Conservation (phyloP, 2,329 filamentous ascomycete species). For the Colletotrichum limetticola region DNA sequence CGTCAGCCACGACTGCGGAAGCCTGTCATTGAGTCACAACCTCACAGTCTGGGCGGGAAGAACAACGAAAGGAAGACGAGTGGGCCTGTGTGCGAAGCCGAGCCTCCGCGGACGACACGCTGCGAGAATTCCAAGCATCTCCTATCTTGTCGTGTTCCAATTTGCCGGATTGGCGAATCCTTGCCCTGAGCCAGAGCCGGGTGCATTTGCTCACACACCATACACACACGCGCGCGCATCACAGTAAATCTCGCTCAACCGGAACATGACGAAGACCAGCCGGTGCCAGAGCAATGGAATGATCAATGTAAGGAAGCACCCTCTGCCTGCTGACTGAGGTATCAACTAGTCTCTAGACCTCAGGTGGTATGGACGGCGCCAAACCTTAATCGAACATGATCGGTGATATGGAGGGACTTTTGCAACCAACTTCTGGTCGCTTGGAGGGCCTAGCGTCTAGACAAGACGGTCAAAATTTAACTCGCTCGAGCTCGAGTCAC, state of each 20-base stretch:
- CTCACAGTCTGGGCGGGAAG: constrained; percentile 8
- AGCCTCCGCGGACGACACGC: background rate
- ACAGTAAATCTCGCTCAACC: background rate
- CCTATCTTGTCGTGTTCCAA: constrained; percentile 19
- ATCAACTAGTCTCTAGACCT: constrained; percentile 11
- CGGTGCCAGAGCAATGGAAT: constrained; percentile 17
- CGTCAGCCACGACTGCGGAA: constrained; percentile 16
- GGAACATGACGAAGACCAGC: background rate
- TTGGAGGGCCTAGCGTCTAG: background rate
- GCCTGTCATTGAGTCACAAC: constrained; percentile 25
- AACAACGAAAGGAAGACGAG: constrained; percentile 17
- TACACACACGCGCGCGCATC: background rate
- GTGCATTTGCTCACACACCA: background rate
- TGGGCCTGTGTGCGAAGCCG: constrained; percentile 4
- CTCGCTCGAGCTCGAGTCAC: background rate
- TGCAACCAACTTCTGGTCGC: constrained; percentile 2
- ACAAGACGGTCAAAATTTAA: constrained; percentile 1
- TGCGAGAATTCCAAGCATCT: constrained; percentile 1
- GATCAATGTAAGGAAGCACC: background rate
- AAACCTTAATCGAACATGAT: constrained; percentile 33
- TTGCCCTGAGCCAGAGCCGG: background rate
- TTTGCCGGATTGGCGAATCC: background rate
- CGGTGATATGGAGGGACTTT: constrained; percentile 17
- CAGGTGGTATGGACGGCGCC: constrained; percentile 22
- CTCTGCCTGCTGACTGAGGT: background rate